Evolutionary conservation across 768 basidiomycete species (phyloP), one percentile per base, ranked within the genome.

Genomic region (Cystobasidium onofrii): DNA sequence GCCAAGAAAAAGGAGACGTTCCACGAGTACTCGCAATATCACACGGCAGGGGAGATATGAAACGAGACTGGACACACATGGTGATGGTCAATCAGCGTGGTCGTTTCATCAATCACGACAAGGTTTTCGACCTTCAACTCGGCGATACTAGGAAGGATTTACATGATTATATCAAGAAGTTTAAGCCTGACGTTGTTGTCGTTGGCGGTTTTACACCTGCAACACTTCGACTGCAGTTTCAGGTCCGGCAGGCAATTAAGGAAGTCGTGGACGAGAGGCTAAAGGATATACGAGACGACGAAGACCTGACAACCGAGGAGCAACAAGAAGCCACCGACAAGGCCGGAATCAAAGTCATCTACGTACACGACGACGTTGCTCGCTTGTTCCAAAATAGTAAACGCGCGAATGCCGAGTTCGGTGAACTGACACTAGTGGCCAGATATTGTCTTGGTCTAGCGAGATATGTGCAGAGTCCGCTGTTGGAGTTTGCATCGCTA

Each of bases 391-490:
- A 94, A 82, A 88, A 93, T 79, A 92, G 90, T 79, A 85, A 87
- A 73, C 89, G 94, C 43, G 91, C 91, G 1, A 84, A 85, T 33
- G 87, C 88, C 64, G 96, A 98, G 81, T 92, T 91, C 79, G 87
- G 88, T 61, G 84, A 88, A 0, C 83, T 95, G 52, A 86, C 91
- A 0, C 83, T 86, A 2, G 88, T 88, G 57, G 89, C 88, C 39
- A 90, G 91, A 81, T 99, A 97, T 79, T 97, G 95, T 78, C 85
- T 98, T 61, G 96, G 92, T 65, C 83, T 99, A 76, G 94, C 92
- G 44, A 88, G 96, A 73, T 98, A 93, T 78, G 85, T 87, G 4
- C 96, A 98, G 82, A 95, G 88, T 79, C 96, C 96, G 1, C 81
- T 98, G 77, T 95, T 91, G 79, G 96, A 98, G 80, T 94, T 90